Evolutionary conservation across 352 stramenopile genomes (phyloP).

Genomic region (Phytophthora macrochlamydospora): DNA sequence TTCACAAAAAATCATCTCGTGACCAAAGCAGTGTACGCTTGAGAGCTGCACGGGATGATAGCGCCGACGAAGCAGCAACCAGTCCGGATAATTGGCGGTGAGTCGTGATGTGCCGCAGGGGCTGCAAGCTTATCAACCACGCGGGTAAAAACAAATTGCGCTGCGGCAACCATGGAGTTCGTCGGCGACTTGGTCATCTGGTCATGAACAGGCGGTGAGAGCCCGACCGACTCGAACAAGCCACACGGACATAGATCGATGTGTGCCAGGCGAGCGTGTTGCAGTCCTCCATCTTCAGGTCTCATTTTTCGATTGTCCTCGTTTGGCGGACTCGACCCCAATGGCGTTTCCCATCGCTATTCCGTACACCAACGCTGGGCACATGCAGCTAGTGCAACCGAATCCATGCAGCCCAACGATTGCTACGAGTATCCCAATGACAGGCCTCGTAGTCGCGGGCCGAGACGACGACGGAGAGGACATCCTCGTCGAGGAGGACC

Average conservation of each 20-base stretch:
- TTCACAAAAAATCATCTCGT: no score
- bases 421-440: neutral
- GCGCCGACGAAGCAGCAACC: no score
- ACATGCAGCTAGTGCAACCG: neutral
- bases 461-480: constrained; percentile 38
- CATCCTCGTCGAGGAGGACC: constrained; percentile 38
- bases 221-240: neutral
- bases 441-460: constrained; percentile 8
- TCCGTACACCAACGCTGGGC: neutral
- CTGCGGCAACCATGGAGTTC: neutral
- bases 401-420: neutral
- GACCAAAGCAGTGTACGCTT: no score
- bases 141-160: no score
- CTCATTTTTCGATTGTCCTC: neutral
- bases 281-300: neutral
- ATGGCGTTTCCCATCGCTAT: neutral
- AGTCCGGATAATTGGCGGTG: no score
- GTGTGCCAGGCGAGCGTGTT: neutral
- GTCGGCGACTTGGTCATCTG: neutral
- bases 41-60: no score
- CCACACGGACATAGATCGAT: neutral
- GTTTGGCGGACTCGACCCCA: neutral
- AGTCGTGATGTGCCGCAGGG: no score
- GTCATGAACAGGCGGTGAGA: neutral
- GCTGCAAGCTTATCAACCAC: no score